These are phyloP conservation scores for Aphanomyces euteiches DNA, from an alignment of 352 stramenopile species.

Conservation along the genomic window DNA sequence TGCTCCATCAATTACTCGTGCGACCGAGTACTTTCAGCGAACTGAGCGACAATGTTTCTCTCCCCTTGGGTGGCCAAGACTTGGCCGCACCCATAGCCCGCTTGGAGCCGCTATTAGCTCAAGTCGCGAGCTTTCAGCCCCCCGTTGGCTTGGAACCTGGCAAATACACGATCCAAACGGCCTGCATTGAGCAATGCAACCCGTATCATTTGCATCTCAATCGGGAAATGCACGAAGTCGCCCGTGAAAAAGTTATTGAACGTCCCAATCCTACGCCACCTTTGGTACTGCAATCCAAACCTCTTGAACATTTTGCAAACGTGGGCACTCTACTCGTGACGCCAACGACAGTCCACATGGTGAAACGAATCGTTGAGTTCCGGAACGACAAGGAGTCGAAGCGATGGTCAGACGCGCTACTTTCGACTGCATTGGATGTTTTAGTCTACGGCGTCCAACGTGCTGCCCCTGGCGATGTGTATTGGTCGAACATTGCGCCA, in stretches of 20 bases:
- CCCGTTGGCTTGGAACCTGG: constrained; percentile 73
- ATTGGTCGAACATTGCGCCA: constrained; percentile 53
- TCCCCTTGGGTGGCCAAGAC: constrained; percentile 73
- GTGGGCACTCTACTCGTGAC: constrained; percentile 64
- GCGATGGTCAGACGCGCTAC: constrained; percentile 70
- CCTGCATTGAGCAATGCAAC: constrained; percentile 74
- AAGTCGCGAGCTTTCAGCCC: constrained; percentile 68
- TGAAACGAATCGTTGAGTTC: constrained; percentile 59
- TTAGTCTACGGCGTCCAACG: constrained; percentile 75
- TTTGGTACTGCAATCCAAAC: constrained; percentile 30
- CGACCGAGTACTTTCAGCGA: constrained; percentile 81
- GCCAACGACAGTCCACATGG: constrained; percentile 57
- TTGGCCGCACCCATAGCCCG: constrained; percentile 57
- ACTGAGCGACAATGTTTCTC: constrained; percentile 70
- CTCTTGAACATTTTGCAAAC: constrained; percentile 51
- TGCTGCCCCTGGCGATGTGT: constrained; percentile 38
- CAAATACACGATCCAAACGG: constrained; percentile 73
- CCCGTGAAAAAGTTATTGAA: constrained; percentile 55
- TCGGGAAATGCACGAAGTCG: constrained; percentile 73
- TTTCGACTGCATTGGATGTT: constrained; percentile 78
- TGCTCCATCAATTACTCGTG: constrained; percentile 78
- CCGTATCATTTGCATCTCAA: constrained; percentile 85
- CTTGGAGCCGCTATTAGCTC: constrained; percentile 55
- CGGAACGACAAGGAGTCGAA: constrained; percentile 36
- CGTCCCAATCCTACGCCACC: constrained; percentile 48